Evolutionary conservation across 2,329 filamentous ascomycete species (phyloP), one percentile per base, ranked within the genome.

Genomic region (Alternaria longipes): DNA sequence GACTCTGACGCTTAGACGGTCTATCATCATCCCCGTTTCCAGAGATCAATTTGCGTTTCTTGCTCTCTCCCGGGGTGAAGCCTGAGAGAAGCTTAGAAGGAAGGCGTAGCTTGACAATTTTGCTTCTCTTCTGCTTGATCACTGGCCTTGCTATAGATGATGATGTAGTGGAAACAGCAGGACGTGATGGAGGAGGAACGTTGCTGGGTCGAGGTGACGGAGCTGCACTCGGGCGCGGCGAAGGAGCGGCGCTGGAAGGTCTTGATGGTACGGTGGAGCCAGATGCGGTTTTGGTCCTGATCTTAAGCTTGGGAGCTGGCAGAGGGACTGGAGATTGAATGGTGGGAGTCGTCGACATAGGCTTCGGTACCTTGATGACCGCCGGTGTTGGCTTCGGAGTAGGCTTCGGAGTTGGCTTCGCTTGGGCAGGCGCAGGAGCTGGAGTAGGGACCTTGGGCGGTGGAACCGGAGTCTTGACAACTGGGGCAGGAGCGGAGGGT

Each of bases 1-100:
- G 56, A 53, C 73, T 74, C 54, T 73, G 74, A 26, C 74, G 60
- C 60, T 77, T 77, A 12, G 59, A 55, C 3, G 74, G 69, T 9
- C 70, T 46, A n/a, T 70, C 65, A 4, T 69, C 68, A 8, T 69
- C 63, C 5, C 59, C 64, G 7, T 51, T 41, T 22, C 54, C 47
- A 12, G 46, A 55, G 14, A 42, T 59, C 55, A 65, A 54, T 61
- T 71, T 77, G 32, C 74, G 70, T 54, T 72, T 72, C 54, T 63
- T 72, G 44, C 32, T 63, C 8, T 65, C 65, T 12, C 45, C 64
- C 9, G 42, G 63, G 11, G 60, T 46, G 32, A 71, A 63, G 4
- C 50, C 56, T 3, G 67, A 56, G 11, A 68, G 61, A 6, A 59
- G 52, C 36, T 45, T 67, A 42, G 73, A 59, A 4, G 69, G 38